phyloP scores from a whole-genome alignment of 768 basidiomycete species.

The Phaeotremella skinneri region DNA sequence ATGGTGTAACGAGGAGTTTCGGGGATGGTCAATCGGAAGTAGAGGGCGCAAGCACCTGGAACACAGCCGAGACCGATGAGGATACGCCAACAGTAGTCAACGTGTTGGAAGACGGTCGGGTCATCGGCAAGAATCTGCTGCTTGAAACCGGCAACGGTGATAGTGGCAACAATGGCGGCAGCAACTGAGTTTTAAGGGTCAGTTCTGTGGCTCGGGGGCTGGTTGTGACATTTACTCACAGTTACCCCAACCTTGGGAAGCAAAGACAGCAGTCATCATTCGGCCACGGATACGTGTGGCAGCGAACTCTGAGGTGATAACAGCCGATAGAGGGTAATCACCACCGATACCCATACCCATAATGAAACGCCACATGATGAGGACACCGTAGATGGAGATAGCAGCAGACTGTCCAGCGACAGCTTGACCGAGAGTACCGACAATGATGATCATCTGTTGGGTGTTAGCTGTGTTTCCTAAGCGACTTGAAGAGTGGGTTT shows the following conservation, averaged over 20 bases:
- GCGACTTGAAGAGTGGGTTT: no score
- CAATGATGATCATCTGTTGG: constrained; percentile 49
- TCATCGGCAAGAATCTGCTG: constrained; percentile 57
- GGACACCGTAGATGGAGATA: constrained; percentile 68
- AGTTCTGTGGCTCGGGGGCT: constrained; percentile 20
- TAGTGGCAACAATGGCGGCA: constrained; percentile 65
- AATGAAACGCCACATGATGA: constrained; percentile 81
- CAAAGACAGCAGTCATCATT: constrained; percentile 86
- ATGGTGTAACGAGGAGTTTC: constrained; percentile 88
- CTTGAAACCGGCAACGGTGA: constrained; percentile 70
- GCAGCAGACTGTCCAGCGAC: constrained; percentile 67
- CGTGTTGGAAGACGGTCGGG: constrained; percentile 52
- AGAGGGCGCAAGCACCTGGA: constrained; percentile 75
- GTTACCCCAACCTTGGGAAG: constrained; percentile 84
- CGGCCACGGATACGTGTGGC: constrained; percentile 72
- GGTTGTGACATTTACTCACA: constrained; percentile 55
- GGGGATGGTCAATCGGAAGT: constrained; percentile 89
- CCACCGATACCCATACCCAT: constrained; percentile 81
- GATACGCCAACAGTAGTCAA: constrained; percentile 81
- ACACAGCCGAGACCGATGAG: constrained; percentile 84
- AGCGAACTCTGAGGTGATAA: constrained; percentile 84
- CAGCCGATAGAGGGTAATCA: constrained; percentile 79
- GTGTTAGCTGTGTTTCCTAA: constrained; percentile 11
- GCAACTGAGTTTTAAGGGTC: constrained; percentile 51
- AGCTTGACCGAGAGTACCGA: constrained; percentile 56